Evolutionary conservation across 768 basidiomycete species (phyloP).

Genomic region (Macrolepiota dolichaula): DNA sequence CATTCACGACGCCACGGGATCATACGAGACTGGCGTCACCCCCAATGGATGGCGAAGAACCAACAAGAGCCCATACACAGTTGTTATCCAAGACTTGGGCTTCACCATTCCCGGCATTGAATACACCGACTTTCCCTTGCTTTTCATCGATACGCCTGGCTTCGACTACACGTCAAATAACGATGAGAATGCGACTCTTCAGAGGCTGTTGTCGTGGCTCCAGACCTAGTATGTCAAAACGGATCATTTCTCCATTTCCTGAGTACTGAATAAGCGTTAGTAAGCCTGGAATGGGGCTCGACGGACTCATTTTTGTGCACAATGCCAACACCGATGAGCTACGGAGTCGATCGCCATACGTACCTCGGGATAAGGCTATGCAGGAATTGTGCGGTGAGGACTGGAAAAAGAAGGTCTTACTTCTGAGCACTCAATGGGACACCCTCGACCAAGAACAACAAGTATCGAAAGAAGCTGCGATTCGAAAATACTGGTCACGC

Average conservation of each 20-base stretch:
- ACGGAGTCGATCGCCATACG: background rate
- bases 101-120: constrained; percentile 5
- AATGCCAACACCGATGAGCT: background rate
- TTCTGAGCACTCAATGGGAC: constrained; percentile 2
- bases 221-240: background rate
- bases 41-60: background rate
- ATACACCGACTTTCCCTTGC: constrained; percentile 3
- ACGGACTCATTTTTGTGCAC: constrained; percentile 6
- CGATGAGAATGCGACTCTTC: background rate
- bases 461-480: background rate
- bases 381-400: constrained; percentile 1
- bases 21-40: background rate
- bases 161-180: background rate
- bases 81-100: background rate
- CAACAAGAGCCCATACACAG: background rate
- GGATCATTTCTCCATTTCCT: background rate
- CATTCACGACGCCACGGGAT: constrained; percentile 5
- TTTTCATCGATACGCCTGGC: constrained; percentile 9
- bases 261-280: background rate
- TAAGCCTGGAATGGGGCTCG: background rate
- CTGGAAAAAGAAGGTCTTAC: background rate
- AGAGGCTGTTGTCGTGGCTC: background rate
- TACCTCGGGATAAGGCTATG: background rate
- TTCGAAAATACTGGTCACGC: background rate
- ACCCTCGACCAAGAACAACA: background rate